Base-by-base conservation (phyloP, 2,329 filamentous ascomycete genomes). In the Neonectria ditissima region DNA sequence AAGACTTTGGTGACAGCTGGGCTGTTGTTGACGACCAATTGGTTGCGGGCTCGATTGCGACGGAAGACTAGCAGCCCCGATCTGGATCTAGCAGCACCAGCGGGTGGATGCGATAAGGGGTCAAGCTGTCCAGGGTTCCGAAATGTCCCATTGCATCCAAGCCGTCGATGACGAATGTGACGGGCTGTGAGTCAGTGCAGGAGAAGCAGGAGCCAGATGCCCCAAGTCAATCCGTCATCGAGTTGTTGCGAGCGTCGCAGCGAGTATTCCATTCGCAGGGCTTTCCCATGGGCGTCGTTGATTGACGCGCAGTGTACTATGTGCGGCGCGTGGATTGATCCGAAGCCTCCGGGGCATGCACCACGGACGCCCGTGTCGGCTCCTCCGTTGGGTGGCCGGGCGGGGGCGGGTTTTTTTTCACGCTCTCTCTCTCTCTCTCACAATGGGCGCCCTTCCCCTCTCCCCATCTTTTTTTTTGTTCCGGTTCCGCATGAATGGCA, bases 21-120 rank as follows among this genome's bases (percentile, higher is more conserved):
- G 26, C 61, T 65, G 50, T 48, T 37, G 59, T 56, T 55, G 57
- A 48, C 61, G 61, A 65, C 62, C 66, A 73, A 73, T 73, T 72
- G 69, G 68, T 62, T 64, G 61, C 59, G 57, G 39, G 60, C 39
- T 63, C 68, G 68, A 69, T 73, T 67, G 68, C 67, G 65, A 73
- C 63, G 59, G 61, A 61, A 48, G 67, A 63, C 63, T 67, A 72
- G 60, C 55, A 66, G 51, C 63, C 58, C 71, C 71, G 68, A 73
- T 73, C 64, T 60, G 69, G 71, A 65, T 68, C 70, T 71, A 73
- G 71, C 62, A 65, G 55, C 69, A 63, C 64, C 47, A 53, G 65
- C 47, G 67, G 70, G 71, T 73, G 71, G 71, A 55, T 63, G 71
- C 68, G 68, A 73, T 69, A 73, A 65, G 69, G 69, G 65, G 61